Conservation (phyloP, 2,329 filamentous ascomycete genomes). For the Aspergillus felis region DNA sequence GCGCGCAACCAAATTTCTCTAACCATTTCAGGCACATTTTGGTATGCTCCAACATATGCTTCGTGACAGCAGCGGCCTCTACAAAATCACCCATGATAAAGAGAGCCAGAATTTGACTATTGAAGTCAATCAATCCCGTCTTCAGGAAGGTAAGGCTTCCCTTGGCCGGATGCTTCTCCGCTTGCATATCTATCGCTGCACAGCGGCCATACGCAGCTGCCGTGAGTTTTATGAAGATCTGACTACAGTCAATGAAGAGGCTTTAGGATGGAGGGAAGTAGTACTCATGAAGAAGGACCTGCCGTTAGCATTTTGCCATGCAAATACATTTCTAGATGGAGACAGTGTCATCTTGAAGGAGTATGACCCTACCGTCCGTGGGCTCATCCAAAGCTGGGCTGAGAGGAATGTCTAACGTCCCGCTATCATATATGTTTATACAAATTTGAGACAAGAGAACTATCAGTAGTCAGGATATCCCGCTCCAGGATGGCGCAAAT, state of each 20-base stretch:
- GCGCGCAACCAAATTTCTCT: neutral
- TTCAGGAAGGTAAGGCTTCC: constrained; percentile 51
- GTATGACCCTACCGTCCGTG: constrained; percentile 53
- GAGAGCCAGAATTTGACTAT: constrained; percentile 23
- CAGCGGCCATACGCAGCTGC: constrained; percentile 54
- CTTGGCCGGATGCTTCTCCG: constrained; percentile 57
- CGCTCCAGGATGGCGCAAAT: no score
- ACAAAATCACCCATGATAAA: constrained; percentile 47
- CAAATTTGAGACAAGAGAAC: no score
- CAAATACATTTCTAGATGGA: constrained; percentile 51
- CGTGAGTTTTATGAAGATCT: constrained; percentile 56
- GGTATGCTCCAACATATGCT: constrained; percentile 60
- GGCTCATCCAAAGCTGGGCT: constrained; percentile 47
- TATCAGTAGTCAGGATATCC: no score
- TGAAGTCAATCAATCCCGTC: neutral
- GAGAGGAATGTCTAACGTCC: constrained; percentile 26
- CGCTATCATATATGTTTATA: no score
- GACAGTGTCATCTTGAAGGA: constrained; percentile 50
- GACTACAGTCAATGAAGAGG: constrained; percentile 51
- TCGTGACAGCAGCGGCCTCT: constrained; percentile 49
- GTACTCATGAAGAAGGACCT: constrained; percentile 51
- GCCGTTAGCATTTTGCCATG: constrained; percentile 61
- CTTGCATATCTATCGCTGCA: constrained; percentile 61
- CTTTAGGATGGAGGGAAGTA: constrained; percentile 51
- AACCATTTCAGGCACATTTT: constrained; percentile 50